These are phyloP conservation scores for Leccinum proximum DNA, from an alignment of 1,284 basidiomycete species.

Conservation along the genomic window DNA sequence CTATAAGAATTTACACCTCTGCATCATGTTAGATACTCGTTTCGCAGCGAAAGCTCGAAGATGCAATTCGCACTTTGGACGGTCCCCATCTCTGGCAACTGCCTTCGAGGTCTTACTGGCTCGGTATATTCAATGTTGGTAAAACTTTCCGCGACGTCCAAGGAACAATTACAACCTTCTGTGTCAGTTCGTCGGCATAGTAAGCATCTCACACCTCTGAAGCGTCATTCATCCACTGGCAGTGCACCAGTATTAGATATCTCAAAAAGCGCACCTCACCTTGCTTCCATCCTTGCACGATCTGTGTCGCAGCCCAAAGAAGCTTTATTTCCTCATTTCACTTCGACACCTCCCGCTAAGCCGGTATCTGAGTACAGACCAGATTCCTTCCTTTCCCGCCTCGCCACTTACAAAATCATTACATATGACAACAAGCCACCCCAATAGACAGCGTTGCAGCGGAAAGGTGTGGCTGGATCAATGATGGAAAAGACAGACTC, in stretches of 20 bases:
- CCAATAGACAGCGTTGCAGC: slow-evolving; percentile 72
- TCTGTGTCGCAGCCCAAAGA: slow-evolving; percentile 42
- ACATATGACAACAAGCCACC: slow-evolving; percentile 77
- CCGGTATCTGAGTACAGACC: slow-evolving; percentile 66
- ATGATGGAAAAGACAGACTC: slow-evolving; percentile 73
- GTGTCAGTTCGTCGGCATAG: slow-evolving; percentile 34
- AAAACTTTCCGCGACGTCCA: slow-evolving; percentile 67
- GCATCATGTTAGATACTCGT: not conserved
- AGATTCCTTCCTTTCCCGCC: slow-evolving; percentile 64
- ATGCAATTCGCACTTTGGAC: slow-evolving; percentile 65
- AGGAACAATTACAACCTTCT: slow-evolving; percentile 34
- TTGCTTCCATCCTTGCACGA: slow-evolving; percentile 63
- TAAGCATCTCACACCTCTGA: slow-evolving; percentile 11
- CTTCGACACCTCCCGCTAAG: slow-evolving; percentile 28
- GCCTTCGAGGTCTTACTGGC: slow-evolving; percentile 41
- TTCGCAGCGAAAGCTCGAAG: slow-evolving; percentile 66
- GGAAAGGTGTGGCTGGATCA: slow-evolving; percentile 77
- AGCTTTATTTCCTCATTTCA: slow-evolving; percentile 36
- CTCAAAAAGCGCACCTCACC: slow-evolving; percentile 59
- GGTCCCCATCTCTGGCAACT: slow-evolving; percentile 31
- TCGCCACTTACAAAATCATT: slow-evolving; percentile 71
- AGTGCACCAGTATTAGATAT: slow-evolving; percentile 29
- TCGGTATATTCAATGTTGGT: slow-evolving; percentile 72
- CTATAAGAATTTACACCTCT: not conserved
- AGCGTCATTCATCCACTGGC: slow-evolving; percentile 9